Percentiles rank a stretch among this genome's conserved stretches.
Evolutionary conservation across 2,329 filamentous ascomycete species (phyloP).

Genomic region (Purpureocillium lavendulum): DNA sequence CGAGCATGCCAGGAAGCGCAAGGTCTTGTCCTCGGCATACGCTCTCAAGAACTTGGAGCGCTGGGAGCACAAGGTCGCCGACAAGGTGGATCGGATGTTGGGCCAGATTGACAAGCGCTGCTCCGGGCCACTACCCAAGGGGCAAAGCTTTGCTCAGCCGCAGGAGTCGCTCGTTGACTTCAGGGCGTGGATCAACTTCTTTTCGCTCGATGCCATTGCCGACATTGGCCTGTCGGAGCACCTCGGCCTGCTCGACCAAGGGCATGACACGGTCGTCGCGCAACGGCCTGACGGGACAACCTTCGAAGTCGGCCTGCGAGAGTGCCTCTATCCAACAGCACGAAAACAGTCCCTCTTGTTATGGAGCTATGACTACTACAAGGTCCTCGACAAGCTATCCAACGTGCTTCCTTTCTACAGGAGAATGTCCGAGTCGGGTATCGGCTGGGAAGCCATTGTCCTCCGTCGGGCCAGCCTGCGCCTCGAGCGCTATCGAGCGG

Average conservation of each 20-base stretch:
- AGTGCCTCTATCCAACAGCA: conserved; percentile 40
- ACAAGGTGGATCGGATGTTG: conserved; percentile 37
- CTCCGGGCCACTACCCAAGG: conserved; percentile 24
- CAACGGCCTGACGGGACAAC: no score
- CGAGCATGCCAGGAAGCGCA: conserved; percentile 34
- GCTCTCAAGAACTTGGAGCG: conserved; percentile 44
- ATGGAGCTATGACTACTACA: conserved; percentile 44
- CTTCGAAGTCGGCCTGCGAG: conserved; percentile 35
- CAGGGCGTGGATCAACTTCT: conserved; percentile 42
- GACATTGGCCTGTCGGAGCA: conserved; percentile 44
- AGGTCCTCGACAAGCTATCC: conserved; percentile 34
- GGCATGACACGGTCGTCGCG: conserved; percentile 26
- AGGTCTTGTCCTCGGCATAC: conserved; percentile 40
- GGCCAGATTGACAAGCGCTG: conserved; percentile 32
- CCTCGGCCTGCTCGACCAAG: conserved; percentile 42
- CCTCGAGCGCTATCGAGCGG: conserved; percentile 13
- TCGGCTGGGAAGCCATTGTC: conserved; percentile 29
- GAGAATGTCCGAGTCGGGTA: conserved; percentile 8
- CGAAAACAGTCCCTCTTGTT: conserved; percentile 40
- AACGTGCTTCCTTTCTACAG: conserved; percentile 35
- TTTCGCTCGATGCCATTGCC: conserved; percentile 47
- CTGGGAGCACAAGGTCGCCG: conserved; percentile 47
- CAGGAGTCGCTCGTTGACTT: conserved; percentile 40
- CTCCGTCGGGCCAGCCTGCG: conserved; percentile 30
- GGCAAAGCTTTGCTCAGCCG: conserved; percentile 13